These are phyloP conservation scores for Annulohypoxylon nitens DNA, from an alignment of 495 filamentous ascomycete genomes.

Conservation along the genomic window DNA sequence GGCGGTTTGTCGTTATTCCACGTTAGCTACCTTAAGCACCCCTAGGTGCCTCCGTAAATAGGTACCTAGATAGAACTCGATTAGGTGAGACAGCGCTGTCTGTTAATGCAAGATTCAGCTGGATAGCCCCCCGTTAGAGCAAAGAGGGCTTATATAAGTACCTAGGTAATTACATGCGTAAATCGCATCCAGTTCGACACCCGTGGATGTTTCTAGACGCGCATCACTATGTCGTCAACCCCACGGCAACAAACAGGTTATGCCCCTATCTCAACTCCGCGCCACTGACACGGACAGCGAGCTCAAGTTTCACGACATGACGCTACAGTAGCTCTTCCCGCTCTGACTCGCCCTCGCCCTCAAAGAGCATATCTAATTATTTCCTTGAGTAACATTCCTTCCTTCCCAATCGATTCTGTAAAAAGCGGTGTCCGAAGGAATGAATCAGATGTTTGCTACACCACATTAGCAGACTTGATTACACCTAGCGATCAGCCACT, in stretches of 20 bases:
- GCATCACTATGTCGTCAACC: neutral
- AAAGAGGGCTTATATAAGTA: too few relatives aligned
- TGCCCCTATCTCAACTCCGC: slow-evolving; percentile 6
- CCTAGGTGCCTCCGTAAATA: too few relatives aligned
- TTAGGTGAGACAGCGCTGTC: too few relatives aligned
- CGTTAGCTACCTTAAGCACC: too few relatives aligned
- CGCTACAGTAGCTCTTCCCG: slow-evolving; percentile 7
- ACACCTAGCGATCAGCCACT: neutral
- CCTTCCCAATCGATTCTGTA: neutral
- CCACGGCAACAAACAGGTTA: neutral
- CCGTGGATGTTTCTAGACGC: slow-evolving; percentile 7
- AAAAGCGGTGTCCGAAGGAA: neutral
- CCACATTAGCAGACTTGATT: neutral
- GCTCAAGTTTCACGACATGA: slow-evolving; percentile 30
- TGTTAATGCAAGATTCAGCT: too few relatives aligned
- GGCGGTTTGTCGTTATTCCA: too few relatives aligned
- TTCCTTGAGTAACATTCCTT: neutral
- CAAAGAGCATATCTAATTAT: neutral
- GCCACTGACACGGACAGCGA: neutral
- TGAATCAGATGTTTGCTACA: slow-evolving; percentile 3
- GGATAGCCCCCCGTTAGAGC: too few relatives aligned
- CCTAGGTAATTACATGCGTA: neutral
- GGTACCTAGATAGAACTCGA: too few relatives aligned
- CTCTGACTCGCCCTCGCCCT: neutral
- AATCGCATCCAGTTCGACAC: neutral